These are phyloP conservation scores for Heritiera fomes DNA, from an alignment of 345 rosid genomes.

Conservation along the genomic window DNA sequence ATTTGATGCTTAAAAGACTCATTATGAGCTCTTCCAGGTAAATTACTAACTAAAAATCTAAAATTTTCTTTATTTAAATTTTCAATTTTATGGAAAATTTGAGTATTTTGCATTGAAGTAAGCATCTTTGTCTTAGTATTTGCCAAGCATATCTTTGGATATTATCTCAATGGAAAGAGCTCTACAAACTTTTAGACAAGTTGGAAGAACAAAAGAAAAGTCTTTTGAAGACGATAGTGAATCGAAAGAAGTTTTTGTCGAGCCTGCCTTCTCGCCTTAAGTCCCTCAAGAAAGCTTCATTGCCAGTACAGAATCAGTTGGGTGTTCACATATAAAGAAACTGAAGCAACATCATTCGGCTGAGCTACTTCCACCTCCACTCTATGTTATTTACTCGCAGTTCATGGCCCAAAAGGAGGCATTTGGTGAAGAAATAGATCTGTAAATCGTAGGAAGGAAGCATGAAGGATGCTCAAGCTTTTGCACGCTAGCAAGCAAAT, in stretches of 20 bases:
- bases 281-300: slow-evolving; percentile 80
- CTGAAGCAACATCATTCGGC: slow-evolving; percentile 79
- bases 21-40: slow-evolving; percentile 85
- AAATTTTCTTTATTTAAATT: too few species aligned
- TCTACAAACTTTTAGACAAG: slow-evolving; percentile 64
- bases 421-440: slow-evolving; percentile 67
- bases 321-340: slow-evolving; percentile 67
- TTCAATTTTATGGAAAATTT: too few species aligned
- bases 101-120: too few species aligned
- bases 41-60: background rate
- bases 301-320: slow-evolving; percentile 82
- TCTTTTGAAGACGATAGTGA: slow-evolving; percentile 67
- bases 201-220: slow-evolving; percentile 65
- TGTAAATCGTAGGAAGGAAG: slow-evolving; percentile 66
- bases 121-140: background rate
- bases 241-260: slow-evolving; percentile 72
- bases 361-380: slow-evolving; percentile 89
- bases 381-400: slow-evolving; percentile 72
- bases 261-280: slow-evolving; percentile 83
- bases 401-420: slow-evolving; percentile 82
- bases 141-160: background rate
- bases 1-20: too few species aligned
- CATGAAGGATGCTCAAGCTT: slow-evolving; percentile 68
- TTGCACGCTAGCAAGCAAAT: slow-evolving; percentile 71
- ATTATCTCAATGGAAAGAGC: slow-evolving; percentile 60